These are phyloP conservation scores for Dioscorea dumetorum DNA, from an alignment of 106 monocot species.

Conservation along the genomic window DNA sequence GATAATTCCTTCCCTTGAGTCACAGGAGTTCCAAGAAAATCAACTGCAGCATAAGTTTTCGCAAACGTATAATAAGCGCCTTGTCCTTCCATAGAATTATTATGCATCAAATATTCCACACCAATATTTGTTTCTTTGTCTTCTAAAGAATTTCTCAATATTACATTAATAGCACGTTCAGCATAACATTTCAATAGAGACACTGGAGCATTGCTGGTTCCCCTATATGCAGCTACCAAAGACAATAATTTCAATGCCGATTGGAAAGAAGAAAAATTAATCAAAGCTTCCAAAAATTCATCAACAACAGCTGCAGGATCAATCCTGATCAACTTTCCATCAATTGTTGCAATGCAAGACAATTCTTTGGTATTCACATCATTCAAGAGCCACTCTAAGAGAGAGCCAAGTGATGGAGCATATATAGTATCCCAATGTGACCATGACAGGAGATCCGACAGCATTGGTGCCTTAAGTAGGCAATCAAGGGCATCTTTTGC, in stretches of 20 bases:
- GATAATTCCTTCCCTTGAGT: not conserved
- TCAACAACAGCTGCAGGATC: constrained; percentile 63
- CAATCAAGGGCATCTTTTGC: constrained; percentile 69
- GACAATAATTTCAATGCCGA: constrained; percentile 79
- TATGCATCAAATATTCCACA: not conserved
- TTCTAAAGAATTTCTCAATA: constrained; percentile 38
- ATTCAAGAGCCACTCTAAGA: constrained; percentile 65
- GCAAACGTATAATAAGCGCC: not conserved
- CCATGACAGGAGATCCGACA: constrained; percentile 80
- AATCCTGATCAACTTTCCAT: constrained; percentile 76
- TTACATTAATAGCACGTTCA: constrained; percentile 47
- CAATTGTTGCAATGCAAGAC: constrained; percentile 64
- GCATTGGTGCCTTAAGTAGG: constrained; percentile 74
- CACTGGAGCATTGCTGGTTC: constrained; percentile 45
- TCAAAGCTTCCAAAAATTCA: constrained; percentile 78
- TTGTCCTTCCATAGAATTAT: constrained; percentile 3
- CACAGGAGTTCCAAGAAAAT: too few species aligned
- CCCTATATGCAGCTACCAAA: constrained; percentile 55
- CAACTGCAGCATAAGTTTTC: not conserved
- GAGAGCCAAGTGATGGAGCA: constrained; percentile 68
- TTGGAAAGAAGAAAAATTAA: constrained; percentile 62
- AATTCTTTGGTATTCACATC: constrained; percentile 36
- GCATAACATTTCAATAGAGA: constrained; percentile 83
- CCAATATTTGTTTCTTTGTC: constrained; percentile 1
- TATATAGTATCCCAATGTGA: constrained; percentile 91